A percentile compares a stretch with the other conserved stretches of the same genome.
phyloP scores from a whole-genome alignment of 768 basidiomycete genomes.

The Sporobolomyces phaffii region DNA sequence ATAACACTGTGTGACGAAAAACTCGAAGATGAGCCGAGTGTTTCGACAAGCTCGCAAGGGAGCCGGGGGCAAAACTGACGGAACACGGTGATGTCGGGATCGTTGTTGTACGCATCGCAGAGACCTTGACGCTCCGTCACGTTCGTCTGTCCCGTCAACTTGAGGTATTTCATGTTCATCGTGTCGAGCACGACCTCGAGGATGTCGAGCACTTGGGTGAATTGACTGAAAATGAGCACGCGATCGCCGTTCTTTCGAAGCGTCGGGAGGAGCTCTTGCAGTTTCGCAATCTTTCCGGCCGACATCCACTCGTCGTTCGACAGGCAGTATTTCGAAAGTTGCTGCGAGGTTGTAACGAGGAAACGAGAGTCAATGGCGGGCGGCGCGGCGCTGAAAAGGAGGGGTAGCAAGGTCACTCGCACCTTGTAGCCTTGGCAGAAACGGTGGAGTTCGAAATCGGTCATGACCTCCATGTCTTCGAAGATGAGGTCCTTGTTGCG shows the following conservation, averaged over 20 bases:
- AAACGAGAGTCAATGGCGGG: not conserved
- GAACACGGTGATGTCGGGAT: slow-evolving; percentile 79
- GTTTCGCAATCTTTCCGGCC: slow-evolving; percentile 75
- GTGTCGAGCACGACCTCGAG: slow-evolving; percentile 73
- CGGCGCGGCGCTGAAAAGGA: not conserved
- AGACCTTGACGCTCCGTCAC: slow-evolving; percentile 88
- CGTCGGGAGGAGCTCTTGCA: slow-evolving; percentile 64
- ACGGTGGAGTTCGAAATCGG: slow-evolving; percentile 85
- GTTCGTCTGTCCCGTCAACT: slow-evolving; percentile 86
- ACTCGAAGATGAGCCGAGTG: no score
- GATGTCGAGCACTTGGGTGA: slow-evolving; percentile 92
- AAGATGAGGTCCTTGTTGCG: slow-evolving; percentile 76
- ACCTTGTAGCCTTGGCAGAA: slow-evolving; percentile 86
- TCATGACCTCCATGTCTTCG: slow-evolving; percentile 96
- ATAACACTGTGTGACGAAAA: slow-evolving; percentile 59
- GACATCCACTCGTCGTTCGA: slow-evolving; percentile 69
- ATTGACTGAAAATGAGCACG: slow-evolving; percentile 91
- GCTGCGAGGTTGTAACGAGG: slow-evolving; percentile 55
- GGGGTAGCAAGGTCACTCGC: slow-evolving; percentile 30
- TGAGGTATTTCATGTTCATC: slow-evolving; percentile 64
- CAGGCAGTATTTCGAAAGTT: slow-evolving; percentile 60
- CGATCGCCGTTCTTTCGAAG: slow-evolving; percentile 68
- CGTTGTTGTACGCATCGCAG: slow-evolving; percentile 91
- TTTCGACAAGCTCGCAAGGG: slow-evolving; percentile 66
- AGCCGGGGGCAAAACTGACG: slow-evolving; percentile 45